phyloP scores from a whole-genome alignment of 495 filamentous ascomycete species.

The Penicillium desertorum region DNA sequence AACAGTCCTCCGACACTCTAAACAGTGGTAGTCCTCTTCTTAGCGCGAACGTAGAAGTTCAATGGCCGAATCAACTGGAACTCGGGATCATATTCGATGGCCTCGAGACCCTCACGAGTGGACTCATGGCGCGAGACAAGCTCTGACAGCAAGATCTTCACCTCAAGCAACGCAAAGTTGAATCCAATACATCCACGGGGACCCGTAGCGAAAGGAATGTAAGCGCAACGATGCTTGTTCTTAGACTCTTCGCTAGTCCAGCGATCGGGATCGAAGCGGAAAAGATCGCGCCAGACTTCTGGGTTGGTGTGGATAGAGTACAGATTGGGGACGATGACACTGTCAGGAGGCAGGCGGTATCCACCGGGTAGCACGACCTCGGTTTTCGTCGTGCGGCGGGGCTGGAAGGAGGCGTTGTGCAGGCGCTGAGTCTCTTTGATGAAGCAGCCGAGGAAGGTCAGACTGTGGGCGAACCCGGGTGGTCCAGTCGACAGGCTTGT shows the following conservation, averaged over 20 bases:
- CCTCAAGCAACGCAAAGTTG: constrained; percentile 57
- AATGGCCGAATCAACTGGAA: constrained; percentile 54
- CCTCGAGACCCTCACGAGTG: constrained; percentile 36
- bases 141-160: constrained; percentile 51
- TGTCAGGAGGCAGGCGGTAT: constrained; percentile 46
- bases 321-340: constrained; percentile 47
- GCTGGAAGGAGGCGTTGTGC: constrained; percentile 58
- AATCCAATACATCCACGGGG: constrained; percentile 55
- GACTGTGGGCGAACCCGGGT: constrained; percentile 40
- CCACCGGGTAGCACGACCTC: constrained; percentile 57
- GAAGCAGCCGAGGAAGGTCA: constrained; percentile 53
- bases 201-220: constrained; percentile 54
- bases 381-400: constrained; percentile 49
- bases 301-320: constrained; percentile 55
- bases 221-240: constrained; percentile 41
- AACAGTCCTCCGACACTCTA: neutral
- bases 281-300: constrained; percentile 49
- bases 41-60: constrained; percentile 53
- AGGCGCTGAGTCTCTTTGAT: constrained; percentile 58
- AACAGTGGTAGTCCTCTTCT: constrained; percentile 16
- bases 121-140: constrained; percentile 56
- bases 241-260: constrained; percentile 51
- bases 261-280: constrained; percentile 54
- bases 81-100: constrained; percentile 55
- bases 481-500: constrained; percentile 34